Base-by-base conservation (phyloP, 148 eudicot genomes). In the Limonium bicolor region DNA sequence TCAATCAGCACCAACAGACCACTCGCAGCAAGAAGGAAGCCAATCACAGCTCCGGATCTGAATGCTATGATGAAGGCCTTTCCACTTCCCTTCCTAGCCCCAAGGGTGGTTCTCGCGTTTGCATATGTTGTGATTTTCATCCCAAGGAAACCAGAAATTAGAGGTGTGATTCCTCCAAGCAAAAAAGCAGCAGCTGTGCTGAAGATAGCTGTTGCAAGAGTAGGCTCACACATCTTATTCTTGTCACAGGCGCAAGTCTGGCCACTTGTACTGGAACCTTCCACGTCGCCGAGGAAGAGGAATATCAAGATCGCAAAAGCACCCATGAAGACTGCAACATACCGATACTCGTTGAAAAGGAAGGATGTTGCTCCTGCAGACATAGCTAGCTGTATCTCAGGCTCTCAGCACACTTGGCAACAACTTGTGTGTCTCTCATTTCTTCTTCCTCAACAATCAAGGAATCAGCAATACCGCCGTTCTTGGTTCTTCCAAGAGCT, bases 1-100 rank as follows among this genome's bases (percentile, higher is more conserved):
- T n/a, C n/a, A n/a, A n/a, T n/a, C n/a, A 86, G 55, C 20, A 86
- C 95, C 41, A 86, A 59, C 43, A 86, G 86, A 48, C 95, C 95
- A 65, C 77, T 86, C 22, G 95, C 95, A 51, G 95, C 86, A 58
- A 85, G 95, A 46, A 85, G 90, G 66, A 82, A 82, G 21, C 94
- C 94, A 88, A 88, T 88, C 56, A 88, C 96, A n/a, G 96, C 90
- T 37, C 96, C 96, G 22, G 96, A 88, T 60, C 95, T 72, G 50
- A 86, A 86, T 16, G 95, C 95, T 57, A 39, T 46, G 46, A 80
- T 80, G 42, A 86, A 86, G 22, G 72, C 72, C 13, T 67, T 57
- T 5, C 59, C 63, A 24, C 61, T 52, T 1, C 72, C 56, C 23
- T 62, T 62, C 32, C 72, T 67, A 31, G 72, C 67, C 32, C 57